A percentile compares a stretch with the other conserved stretches of the same genome.
Evolutionary conservation across 768 basidiomycete species (phyloP).

Genomic region (Rhodotorula sphaerocarpa): DNA sequence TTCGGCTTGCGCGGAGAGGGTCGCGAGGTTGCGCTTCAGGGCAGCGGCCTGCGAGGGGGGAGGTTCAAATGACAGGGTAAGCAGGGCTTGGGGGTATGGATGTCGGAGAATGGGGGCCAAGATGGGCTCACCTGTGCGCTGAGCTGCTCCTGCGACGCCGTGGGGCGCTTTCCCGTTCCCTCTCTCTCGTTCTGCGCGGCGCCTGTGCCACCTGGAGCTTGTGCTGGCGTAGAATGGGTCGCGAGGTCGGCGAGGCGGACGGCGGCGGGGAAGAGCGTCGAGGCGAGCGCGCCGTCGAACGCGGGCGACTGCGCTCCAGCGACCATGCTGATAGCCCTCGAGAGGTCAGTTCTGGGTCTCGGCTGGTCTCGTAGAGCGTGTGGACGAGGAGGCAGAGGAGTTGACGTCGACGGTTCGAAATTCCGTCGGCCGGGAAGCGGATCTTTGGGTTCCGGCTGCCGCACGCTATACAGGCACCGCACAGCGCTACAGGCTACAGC

Average conservation of each 20-base stretch:
- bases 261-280: conserved; percentile 8
- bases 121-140: conserved; percentile 9
- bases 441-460: too few relatives aligned
- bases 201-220: neutral
- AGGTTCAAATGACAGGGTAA: too few relatives aligned
- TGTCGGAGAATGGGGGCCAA: neutral
- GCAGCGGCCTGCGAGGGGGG: conserved; percentile 5
- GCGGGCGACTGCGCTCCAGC: neutral
- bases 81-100: neutral
- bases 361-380: too few relatives aligned
- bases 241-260: conserved; percentile 7
- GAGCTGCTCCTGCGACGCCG: neutral
- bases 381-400: too few relatives aligned
- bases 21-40: neutral
- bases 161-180: too few relatives aligned
- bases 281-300: conserved; percentile 1
- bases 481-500: too few relatives aligned
- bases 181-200: neutral
- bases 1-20: conserved; percentile 6
- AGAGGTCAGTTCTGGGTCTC: too few relatives aligned
- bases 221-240: neutral
- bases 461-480: too few relatives aligned
- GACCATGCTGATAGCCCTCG: too few relatives aligned
- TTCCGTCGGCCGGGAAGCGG: too few relatives aligned
- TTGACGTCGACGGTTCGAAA: too few relatives aligned